phyloP scores from a whole-genome alignment of 257 asterid genomes.

The Nicotiana undulata region DNA sequence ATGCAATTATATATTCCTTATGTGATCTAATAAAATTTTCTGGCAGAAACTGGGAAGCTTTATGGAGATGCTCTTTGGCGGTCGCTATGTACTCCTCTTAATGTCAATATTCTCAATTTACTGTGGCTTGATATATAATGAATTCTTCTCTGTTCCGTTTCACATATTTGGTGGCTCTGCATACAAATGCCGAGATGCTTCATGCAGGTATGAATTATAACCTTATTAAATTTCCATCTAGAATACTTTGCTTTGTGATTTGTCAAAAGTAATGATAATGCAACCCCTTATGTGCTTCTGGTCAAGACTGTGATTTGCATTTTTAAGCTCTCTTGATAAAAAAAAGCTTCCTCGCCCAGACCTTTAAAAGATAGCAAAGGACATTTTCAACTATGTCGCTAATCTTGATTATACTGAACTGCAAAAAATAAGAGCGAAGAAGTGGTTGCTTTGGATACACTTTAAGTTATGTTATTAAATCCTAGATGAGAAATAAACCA shows the following conservation, averaged over 20 bases:
- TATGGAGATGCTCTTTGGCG: slow-evolving; percentile 99
- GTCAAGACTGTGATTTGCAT: not conserved
- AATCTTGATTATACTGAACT: not conserved
- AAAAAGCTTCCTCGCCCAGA: not conserved
- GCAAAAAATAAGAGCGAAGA: not conserved
- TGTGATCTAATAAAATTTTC: slow-evolving; percentile 6
- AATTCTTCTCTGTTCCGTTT: slow-evolving; percentile 94
- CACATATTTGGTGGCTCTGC: slow-evolving; percentile 96
- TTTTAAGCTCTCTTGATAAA: not conserved
- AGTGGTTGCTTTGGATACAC: not conserved
- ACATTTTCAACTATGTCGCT: not conserved
- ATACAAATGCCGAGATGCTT: slow-evolving; percentile 72
- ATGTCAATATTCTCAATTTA: slow-evolving; percentile 93
- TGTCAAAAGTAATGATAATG: not conserved
- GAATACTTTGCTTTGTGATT: not conserved
- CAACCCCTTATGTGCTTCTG: not conserved
- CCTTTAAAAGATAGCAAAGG: not conserved
- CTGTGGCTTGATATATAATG: slow-evolving; percentile 96
- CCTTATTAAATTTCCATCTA: not conserved
- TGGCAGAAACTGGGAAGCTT: slow-evolving; percentile 96
- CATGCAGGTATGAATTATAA: slow-evolving; percentile 68
- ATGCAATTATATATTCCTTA: not conserved
- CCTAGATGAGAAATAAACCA: not conserved
- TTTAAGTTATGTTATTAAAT: not conserved
- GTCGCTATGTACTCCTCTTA: slow-evolving; percentile 86